Evolutionary conservation across 1,284 basidiomycete species (phyloP), one percentile per base, ranked within the genome.

Genomic region (Ceratorhiza oryzae-sativae): DNA sequence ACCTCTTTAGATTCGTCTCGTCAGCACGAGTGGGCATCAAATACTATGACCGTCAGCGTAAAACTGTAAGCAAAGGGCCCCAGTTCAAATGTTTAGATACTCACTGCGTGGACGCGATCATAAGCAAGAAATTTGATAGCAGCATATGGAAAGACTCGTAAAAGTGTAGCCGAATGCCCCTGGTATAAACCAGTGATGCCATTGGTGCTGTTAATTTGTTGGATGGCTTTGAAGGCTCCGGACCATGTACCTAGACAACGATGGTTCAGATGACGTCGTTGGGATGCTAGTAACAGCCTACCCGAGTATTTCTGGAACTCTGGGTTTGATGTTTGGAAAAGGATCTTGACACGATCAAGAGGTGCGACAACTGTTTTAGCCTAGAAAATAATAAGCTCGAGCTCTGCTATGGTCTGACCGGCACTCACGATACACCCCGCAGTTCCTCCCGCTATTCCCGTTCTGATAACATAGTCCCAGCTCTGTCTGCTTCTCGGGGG

Each of bases 121-220:
- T 99, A 99, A 1, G 94, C 90, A 91, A 98, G 96, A 79, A 96
- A 99, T 82, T 98, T 98, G 81, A 99, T 93, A 62, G 92, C 95
- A 46, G 97, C 97, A 80, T 99, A 97, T 0, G 97, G 97, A 79
- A 98, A 98, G 72, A 88, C 86, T 42, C 87, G 79, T 51, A 87
- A 76, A 51, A 88, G 49, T 6, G 75, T 76, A 23, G 75, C 73
- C 6, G 75, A 75, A 49, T 99, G 97, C 1, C 97, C 97, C 84
- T 98, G 96, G 74, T 98, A 89, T 53, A 99, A 84, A 0, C 95
- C 97, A 62, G 89, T 83, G 9, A 90, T 75, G 1, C 97, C 97
- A 60, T 84, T 83, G 20, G 90, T 78, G 3, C 79, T 80, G 78
- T 94, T 94, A 76, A 99, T 98, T 73, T 89, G 85, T 34, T 82